Percentiles rank a stretch among this genome's conserved stretches.
These are phyloP conservation scores for Neonectria faginata DNA, from an alignment of 2,329 filamentous ascomycete genomes.

Conservation along the genomic window DNA sequence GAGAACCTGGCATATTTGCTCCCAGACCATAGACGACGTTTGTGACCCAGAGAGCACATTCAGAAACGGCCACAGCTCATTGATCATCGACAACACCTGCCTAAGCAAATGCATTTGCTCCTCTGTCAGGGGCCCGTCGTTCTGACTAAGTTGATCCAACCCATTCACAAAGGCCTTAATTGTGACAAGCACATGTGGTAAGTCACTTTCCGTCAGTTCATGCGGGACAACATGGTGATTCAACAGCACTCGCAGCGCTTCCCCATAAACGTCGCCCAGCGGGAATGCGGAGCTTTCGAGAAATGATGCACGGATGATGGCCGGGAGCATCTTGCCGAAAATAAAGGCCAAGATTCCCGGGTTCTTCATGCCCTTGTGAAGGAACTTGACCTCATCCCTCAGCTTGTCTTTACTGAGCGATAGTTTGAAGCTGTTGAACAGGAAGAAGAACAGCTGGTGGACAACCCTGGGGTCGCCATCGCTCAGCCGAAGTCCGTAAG, in stretches of 20 bases:
- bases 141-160: slow-evolving; percentile 43
- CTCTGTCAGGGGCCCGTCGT: slow-evolving; percentile 33
- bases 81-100: slow-evolving; percentile 46
- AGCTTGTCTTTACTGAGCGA: slow-evolving; percentile 63
- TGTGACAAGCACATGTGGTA: slow-evolving; percentile 49
- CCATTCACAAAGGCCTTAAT: slow-evolving; percentile 48
- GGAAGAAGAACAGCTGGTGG: slow-evolving; percentile 66
- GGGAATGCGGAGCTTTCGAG: slow-evolving; percentile 55
- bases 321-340: slow-evolving; percentile 65
- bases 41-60: slow-evolving; percentile 35
- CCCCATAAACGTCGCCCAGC: slow-evolving; percentile 63
- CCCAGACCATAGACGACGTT: slow-evolving; percentile 33
- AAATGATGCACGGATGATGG: slow-evolving; percentile 58
- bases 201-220: slow-evolving; percentile 51
- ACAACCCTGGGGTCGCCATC: slow-evolving; percentile 63
- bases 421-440: slow-evolving; percentile 68
- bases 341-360: slow-evolving; percentile 59
- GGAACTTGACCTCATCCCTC: slow-evolving; percentile 58
- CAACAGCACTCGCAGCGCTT: slow-evolving; percentile 55
- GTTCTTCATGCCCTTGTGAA: slow-evolving; percentile 63
- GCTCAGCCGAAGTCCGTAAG: slow-evolving; percentile 66
- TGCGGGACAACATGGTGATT: slow-evolving; percentile 50
- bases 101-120: slow-evolving; percentile 46
- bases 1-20: slow-evolving; percentile 33
- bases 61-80: slow-evolving; percentile 49